A percentile compares a stretch with the other conserved stretches of the same genome.
phyloP scores from a whole-genome alignment of 495 filamentous ascomycete species.

The Podospora australis region DNA sequence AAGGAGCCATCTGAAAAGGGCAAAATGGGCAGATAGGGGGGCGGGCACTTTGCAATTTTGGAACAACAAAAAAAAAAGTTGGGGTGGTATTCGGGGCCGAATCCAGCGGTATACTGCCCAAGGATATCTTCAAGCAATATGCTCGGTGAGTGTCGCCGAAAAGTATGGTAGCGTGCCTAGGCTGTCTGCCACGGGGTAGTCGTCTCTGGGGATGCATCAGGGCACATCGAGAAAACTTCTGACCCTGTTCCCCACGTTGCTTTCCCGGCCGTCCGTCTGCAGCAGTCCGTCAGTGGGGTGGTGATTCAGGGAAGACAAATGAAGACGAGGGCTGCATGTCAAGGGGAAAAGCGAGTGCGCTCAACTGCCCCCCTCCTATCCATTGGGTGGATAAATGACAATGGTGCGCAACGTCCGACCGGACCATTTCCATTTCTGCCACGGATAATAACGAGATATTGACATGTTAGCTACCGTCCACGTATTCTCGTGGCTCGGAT shows the following conservation, averaged over 20 bases:
- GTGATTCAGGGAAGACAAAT: no score
- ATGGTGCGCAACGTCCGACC: slow-evolving; percentile 3
- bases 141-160: slow-evolving; percentile 9
- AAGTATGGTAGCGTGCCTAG: slow-evolving; percentile 4
- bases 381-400: slow-evolving; percentile 25
- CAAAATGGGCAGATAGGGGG: not conserved
- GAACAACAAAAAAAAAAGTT: slow-evolving; percentile 12
- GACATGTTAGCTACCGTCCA: slow-evolving; percentile 2
- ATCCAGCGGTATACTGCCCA: slow-evolving; percentile 20
- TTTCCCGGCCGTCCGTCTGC: not conserved
- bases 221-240: not conserved
- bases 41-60: slow-evolving; percentile 13
- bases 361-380: no score
- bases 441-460: slow-evolving; percentile 19
- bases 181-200: no score
- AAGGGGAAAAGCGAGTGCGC: no score
- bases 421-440: slow-evolving; percentile 13
- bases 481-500: slow-evolving; percentile 5
- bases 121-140: slow-evolving; percentile 7
- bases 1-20: not conserved
- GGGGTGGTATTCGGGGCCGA: slow-evolving; percentile 18
- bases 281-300: not conserved
- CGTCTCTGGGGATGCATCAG: not conserved
- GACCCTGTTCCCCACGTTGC: not conserved
- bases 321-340: no score